Evolutionary conservation across 2,329 filamentous ascomycete species (phyloP), one percentile per base, ranked within the genome.

Genomic region (Exophiala aquamarina): DNA sequence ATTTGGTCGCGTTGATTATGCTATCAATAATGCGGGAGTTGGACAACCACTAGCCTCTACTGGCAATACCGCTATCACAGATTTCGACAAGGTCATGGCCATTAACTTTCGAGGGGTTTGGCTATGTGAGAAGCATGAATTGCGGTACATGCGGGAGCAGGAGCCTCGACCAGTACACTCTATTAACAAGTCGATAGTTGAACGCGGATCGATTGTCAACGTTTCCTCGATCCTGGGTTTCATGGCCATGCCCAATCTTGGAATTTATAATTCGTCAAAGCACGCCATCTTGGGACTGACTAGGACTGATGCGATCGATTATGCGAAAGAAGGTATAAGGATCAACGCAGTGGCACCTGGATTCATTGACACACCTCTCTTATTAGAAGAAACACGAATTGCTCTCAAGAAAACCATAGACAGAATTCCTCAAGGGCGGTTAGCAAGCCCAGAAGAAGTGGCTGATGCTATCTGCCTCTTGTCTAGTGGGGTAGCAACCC

Each of bases 391-490:
- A 60, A 59, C 67, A 4, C 56, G 62, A 15, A 63, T 64, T 7
- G 62, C 61, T 5, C 72, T 71, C 67, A 66, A 70, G 46, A 59
- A 61, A 0, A 68, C 71, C 6, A 43, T 48, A 17, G 70, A 4
- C 60, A 59, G 3, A 58, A 72, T 72, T 47, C 73, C 83, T 58
- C 66, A 82, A 26, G 33, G 63, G 44, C 63, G 76, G 6, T 77
- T 78, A 72, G 76, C 76, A 0, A 69, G 64, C 2, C 68, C 74
- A 0, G 68, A 72, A 13, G 76, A 79, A 50, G 66, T 79, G 1
- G 76, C 76, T 0, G 78, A 85, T 3, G 83, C 85, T 1, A 83
- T 83, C 2, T 78, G 85, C 11, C 87, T 86, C 63, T 70, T 86
- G 57, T 68, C 86, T 17, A 83, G 80, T 58, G 79, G 84, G 58